Conservation (phyloP, 2,329 filamentous ascomycete species). For the Neurospora crassa region DNA sequence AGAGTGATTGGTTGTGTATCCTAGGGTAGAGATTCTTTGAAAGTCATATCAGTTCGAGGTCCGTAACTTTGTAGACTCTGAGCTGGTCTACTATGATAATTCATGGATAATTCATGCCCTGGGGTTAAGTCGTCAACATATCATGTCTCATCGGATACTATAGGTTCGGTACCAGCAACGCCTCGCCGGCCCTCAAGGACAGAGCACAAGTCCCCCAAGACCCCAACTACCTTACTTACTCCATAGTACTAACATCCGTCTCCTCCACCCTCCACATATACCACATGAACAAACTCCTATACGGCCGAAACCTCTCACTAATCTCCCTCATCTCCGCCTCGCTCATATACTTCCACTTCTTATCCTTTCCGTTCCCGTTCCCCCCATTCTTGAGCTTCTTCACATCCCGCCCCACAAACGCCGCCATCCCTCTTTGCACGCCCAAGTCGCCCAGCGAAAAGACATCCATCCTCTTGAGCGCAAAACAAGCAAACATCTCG, state of each 20-base stretch:
- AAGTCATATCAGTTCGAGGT: no score
- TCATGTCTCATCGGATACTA: neutral
- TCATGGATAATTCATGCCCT: neutral
- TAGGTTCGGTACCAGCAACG: no score
- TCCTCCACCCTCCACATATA: slow-evolving; percentile 90
- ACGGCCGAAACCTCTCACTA: slow-evolving; percentile 72
- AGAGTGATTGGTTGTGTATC: neutral
- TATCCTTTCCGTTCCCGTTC: slow-evolving; percentile 30
- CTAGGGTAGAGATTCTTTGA: neutral
- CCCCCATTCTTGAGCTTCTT: slow-evolving; percentile 63
- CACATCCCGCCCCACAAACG: slow-evolving; percentile 74
- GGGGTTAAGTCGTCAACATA: neutral
- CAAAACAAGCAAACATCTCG: slow-evolving; percentile 97
- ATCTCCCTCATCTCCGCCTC: slow-evolving; percentile 86
- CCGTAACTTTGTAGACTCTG: neutral
- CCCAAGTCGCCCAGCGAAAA: slow-evolving; percentile 88
- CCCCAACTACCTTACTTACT: slow-evolving; percentile 22
- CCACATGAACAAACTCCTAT: slow-evolving; percentile 94
- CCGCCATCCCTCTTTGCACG: slow-evolving; percentile 89
- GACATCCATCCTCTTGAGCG: slow-evolving; percentile 87
- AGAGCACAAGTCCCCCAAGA: neutral
- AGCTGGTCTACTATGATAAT: neutral
- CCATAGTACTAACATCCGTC: slow-evolving; percentile 60
- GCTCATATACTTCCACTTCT: slow-evolving; percentile 95
- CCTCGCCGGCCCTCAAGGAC: no score